Percentiles rank a stretch among this genome's conserved stretches.
phyloP scores from a whole-genome alignment of 805 yeast species.

The Komagataella pastoris region DNA sequence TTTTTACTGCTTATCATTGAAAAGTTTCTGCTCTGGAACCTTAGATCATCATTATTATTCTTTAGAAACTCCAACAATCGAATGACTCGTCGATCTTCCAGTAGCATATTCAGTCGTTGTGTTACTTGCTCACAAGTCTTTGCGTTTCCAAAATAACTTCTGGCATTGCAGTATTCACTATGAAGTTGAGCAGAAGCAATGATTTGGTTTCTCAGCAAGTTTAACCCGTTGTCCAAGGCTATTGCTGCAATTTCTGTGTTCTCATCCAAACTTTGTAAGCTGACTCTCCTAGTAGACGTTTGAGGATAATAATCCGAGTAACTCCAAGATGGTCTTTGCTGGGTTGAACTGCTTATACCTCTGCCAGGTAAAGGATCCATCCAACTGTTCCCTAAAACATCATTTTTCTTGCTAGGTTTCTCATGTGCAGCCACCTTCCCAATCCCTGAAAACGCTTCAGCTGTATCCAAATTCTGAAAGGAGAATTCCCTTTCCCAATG shows the following conservation, averaged over 20 bases:
- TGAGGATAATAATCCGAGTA: not conserved
- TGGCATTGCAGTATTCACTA: constrained; percentile 30
- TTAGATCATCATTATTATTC: constrained; percentile 30
- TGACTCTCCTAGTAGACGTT: not conserved
- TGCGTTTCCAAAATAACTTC: constrained; percentile 40
- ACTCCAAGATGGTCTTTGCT: not conserved
- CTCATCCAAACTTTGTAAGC: not conserved
- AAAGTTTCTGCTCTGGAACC: constrained; percentile 22
- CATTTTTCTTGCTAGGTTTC: not conserved
- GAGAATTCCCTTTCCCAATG: not conserved
- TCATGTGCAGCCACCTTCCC: not conserved
- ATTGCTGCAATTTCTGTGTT: not conserved
- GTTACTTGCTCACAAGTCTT: constrained; percentile 24
- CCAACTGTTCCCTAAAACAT: not conserved
- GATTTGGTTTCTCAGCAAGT: constrained; percentile 40
- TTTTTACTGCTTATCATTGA: constrained; percentile 21
- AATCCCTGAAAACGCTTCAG: not conserved
- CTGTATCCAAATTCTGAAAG: not conserved
- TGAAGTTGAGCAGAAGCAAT: constrained; percentile 47
- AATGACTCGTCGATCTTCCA: constrained; percentile 10
- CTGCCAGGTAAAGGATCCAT: not conserved
- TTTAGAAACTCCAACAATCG: constrained; percentile 24
- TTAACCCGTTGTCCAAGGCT: constrained; percentile 48
- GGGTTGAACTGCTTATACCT: not conserved
- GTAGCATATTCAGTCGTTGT: constrained; percentile 17